Evolutionary conservation across 1,284 basidiomycete species (phyloP).

Genomic region (Pascua guehoae): DNA sequence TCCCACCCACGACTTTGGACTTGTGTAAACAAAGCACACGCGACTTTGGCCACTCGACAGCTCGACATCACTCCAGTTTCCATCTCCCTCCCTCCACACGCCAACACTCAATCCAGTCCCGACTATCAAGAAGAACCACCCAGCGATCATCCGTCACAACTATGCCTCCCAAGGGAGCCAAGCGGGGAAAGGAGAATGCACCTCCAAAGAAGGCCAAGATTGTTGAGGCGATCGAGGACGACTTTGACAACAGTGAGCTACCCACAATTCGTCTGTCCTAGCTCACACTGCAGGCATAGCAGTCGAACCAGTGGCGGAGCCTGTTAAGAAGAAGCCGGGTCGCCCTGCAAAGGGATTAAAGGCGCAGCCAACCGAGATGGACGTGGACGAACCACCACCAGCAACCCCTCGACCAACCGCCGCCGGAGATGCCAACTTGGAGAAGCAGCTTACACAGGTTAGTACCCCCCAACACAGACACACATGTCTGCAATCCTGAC

Average conservation of each 20-base stretch:
- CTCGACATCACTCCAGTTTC: background rate
- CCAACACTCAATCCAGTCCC: too few relatives aligned
- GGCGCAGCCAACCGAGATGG: background rate
- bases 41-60: background rate
- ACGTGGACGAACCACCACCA: background rate
- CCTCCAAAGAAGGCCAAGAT: conserved; percentile 4
- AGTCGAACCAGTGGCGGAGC: background rate
- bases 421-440: background rate
- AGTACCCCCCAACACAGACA: too few relatives aligned
- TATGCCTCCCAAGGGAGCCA: conserved; percentile 4
- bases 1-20: too few relatives aligned
- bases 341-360: conserved; percentile 1
- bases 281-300: conserved; percentile 3
- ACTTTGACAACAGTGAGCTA: conserved; percentile 9
- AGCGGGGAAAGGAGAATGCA: conserved; percentile 18
- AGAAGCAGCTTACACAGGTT: too few relatives aligned
- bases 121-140: too few relatives aligned
- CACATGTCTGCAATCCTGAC: background rate
- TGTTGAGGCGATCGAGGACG: conserved; percentile 1
- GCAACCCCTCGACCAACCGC: too few relatives aligned
- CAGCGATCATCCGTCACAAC: background rate
- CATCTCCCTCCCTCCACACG: background rate
- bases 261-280: too few relatives aligned
- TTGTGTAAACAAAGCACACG: conserved; percentile 1
- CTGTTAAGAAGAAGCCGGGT: conserved; percentile 2